Base-by-base conservation (phyloP, 371 early-diverging fungal species). In the Entomophthora muscae region DNA sequence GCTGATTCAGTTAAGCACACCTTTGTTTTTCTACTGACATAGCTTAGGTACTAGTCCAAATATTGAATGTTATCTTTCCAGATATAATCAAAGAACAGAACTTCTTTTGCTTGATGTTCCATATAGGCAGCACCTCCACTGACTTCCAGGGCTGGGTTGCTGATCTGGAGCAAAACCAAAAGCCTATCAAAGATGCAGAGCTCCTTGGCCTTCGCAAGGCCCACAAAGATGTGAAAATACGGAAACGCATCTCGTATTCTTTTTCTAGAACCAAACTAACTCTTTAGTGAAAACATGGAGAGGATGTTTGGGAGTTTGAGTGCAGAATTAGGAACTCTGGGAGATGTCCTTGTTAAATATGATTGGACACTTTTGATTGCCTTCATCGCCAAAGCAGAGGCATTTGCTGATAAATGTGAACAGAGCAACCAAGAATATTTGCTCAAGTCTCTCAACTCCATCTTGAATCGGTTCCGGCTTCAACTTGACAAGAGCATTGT, bases 401-500 rank as follows among this genome's bases (percentile, higher is more conserved):
- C 79, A 21, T 79, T 81, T 12, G 73, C 81, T 12, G 80, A 88
- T 22, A 79, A 84, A 53, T 83, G 55, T 58, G 73, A 77, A 28
- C 70, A 74, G 24, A 78, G 78, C 32, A 76, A 77, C 53, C 79
- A 85, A 69, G 78, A 80, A 23, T 90, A 79, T 66, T 65, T 84
- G 21, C 67, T 82, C 23, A 76, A 75, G n/a, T 70, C 91, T 64
- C 73, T 91, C 62, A 76, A 83, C 54, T 75, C 79, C 0, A 68
- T 90, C 52, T 73, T 81, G 32, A 79, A 82, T 23, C 78, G 85
- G 53, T 69, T 89, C 42, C 77, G 71, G 10, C 68, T 75, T 13
- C 80, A 84, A 66, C 93, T 93, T 75, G 86, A 87, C 29, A 80
- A 77, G 63, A 92, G 88, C 72, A 75, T 92, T 58, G 84, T 83